Base-by-base conservation (phyloP, 345 rosid genomes). In the Orychophragmus violaceus region DNA sequence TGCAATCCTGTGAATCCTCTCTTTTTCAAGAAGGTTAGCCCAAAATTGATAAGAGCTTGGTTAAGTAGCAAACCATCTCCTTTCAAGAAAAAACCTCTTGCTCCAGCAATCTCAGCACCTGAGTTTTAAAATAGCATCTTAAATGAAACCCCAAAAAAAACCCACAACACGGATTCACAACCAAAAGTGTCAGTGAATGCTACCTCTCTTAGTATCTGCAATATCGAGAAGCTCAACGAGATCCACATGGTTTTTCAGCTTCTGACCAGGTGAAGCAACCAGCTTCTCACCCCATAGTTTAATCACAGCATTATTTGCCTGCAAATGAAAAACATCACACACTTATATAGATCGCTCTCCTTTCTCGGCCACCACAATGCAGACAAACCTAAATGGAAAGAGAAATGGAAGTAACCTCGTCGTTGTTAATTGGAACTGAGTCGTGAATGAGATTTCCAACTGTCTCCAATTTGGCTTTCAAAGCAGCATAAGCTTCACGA, bases 391-490 rank as follows among this genome's bases (percentile, higher is more conserved):
- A 19, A 0, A 14, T 32, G n/a, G 18, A 1, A 14, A 12, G 22
- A 14, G 7, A 30, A 24, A 22, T 22, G 29, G 29, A 23, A 71
- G 50, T 17, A 30, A 90, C 98, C 89, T 93, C 98, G 62, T 93
- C 88, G 23, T 88, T 52, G 27, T 74, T 68, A 68, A 90, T 48
- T 0, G 90, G 97, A 44, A 93, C 98, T 0, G 98, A 85, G 76
- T 93, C 96, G 66, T 88, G 98, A 37, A 93, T 83, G 24, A 93
- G 84, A 79, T 93, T 93, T 22, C 98, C 98, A 62, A 93, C 80
- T 0, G 76, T 71, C 66, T 74, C 85, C 62, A 93, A 70, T 70
- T 78, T 88, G 1, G 85, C 79, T 77, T 86, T 70, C 70, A 90
- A 64, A 9, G 77, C 78, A 5, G 60, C 69, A 75, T 69, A 81